A percentile compares a stretch with the other conserved stretches of the same genome.
phyloP scores from a whole-genome alignment of 257 asterid species.

The Verbascum thapsus region DNA sequence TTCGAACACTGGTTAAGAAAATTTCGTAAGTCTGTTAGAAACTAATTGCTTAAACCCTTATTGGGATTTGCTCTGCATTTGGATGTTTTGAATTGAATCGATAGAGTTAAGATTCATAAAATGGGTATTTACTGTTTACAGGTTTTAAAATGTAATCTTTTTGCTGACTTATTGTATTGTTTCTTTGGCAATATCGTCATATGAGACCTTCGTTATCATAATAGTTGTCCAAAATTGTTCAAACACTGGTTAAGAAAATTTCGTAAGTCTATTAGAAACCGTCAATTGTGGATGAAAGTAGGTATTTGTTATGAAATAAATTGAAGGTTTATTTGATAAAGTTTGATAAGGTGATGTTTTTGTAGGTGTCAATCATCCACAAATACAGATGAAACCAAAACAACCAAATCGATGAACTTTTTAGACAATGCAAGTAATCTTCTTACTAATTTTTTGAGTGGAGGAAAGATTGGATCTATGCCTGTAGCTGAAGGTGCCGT shows the following conservation, averaged over 20 bases:
- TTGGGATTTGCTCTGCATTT: too few relatives aligned
- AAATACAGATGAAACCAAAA: slow-evolving; percentile 62
- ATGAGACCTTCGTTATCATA: not conserved
- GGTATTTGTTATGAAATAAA: not conserved
- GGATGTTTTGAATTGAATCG: too few relatives aligned
- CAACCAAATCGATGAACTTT: slow-evolving; percentile 52
- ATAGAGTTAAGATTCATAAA: too few relatives aligned
- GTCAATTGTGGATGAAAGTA: slow-evolving; percentile 10
- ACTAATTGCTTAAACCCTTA: too few relatives aligned
- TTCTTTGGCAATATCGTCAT: not conserved
- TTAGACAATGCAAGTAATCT: slow-evolving; percentile 92
- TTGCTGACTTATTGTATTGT: not conserved
- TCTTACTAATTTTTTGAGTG: slow-evolving; percentile 88
- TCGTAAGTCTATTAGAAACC: not conserved
- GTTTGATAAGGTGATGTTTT: slow-evolving; percentile 4
- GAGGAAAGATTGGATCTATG: slow-evolving; percentile 78
- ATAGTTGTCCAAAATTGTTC: not conserved
- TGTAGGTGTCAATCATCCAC: slow-evolving; percentile 77
- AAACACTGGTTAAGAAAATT: not conserved
- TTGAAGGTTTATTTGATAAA: slow-evolving; percentile 9
- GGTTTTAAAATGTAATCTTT: not conserved
- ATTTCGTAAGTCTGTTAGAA: slow-evolving; percentile 5
- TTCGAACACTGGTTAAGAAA: not conserved
- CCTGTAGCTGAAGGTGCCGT: slow-evolving; percentile 97
- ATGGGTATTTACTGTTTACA: not conserved